Percentiles rank a stretch among this genome's conserved stretches.
These are phyloP conservation scores for Vicia villosa DNA, from an alignment of 306 rosid genomes.

Conservation along the genomic window DNA sequence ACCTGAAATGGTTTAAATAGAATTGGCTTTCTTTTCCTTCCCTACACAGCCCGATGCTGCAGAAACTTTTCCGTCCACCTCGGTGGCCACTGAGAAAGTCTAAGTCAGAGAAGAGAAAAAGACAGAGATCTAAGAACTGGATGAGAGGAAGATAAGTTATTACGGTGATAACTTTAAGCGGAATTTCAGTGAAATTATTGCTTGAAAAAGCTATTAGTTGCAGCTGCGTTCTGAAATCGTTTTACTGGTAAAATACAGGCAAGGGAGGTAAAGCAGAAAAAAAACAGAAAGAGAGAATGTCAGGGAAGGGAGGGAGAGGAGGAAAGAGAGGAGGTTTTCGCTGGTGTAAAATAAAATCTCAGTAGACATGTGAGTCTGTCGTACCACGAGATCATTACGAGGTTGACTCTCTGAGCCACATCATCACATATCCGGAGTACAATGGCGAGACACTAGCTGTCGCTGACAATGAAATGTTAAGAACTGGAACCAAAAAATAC, in stretches of 20 bases:
- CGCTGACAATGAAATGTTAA: not conserved
- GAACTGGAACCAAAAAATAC: not conserved
- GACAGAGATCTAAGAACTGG: not conserved
- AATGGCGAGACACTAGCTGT: not conserved
- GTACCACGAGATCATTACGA: not conserved
- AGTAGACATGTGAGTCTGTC: not conserved
- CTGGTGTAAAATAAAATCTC: not conserved
- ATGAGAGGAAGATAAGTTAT: not conserved
- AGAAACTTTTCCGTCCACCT: conserved; percentile 60
- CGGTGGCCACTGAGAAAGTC: conserved; percentile 50
- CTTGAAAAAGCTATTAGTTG: not conserved
- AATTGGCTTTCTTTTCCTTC: conserved; percentile 50
- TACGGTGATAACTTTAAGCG: not conserved
- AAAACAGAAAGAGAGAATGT: not conserved
- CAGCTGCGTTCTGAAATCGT: not conserved
- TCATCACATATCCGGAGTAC: not conserved
- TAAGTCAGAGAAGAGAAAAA: not conserved
- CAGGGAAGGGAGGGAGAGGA: not conserved
- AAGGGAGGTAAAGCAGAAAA: not conserved
- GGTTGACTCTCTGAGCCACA: not conserved
- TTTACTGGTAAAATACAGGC: not conserved
- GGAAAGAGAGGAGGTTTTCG: not conserved
- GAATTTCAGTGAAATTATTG: not conserved
- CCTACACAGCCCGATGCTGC: conserved; percentile 78
- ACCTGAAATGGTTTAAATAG: conserved; percentile 61